Evolutionary conservation across 2,329 filamentous ascomycete genomes (phyloP).

Genomic region (Fusarium multiceps): DNA sequence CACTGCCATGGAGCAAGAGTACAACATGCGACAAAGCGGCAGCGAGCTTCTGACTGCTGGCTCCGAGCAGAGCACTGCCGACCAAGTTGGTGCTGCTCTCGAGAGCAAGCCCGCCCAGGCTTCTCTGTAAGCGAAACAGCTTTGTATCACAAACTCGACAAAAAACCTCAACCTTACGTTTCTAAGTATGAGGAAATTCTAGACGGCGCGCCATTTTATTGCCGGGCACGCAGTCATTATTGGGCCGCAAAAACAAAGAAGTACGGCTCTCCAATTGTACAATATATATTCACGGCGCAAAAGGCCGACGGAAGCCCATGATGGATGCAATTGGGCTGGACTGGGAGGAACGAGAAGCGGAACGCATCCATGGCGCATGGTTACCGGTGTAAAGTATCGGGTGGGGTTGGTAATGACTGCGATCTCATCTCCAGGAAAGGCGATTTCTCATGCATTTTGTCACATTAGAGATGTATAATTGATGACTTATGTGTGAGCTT

Average conservation of each 20-base stretch:
- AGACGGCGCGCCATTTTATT: slow-evolving; percentile 35
- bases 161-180: slow-evolving; percentile 23
- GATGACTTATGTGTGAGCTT: slow-evolving; percentile 40
- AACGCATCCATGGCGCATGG: slow-evolving; percentile 36
- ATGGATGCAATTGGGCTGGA: slow-evolving; percentile 40
- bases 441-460: slow-evolving; percentile 46
- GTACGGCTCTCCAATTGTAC: slow-evolving; percentile 43
- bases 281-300: slow-evolving; percentile 46
- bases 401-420: slow-evolving; percentile 42
- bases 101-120: slow-evolving; percentile 60
- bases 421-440: slow-evolving; percentile 48
- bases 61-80: slow-evolving; percentile 57
- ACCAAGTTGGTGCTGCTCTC: slow-evolving; percentile 63
- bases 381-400: slow-evolving; percentile 46
- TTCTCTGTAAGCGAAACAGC: slow-evolving; percentile 57
- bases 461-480: slow-evolving; percentile 41
- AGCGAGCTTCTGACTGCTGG: slow-evolving; percentile 73
- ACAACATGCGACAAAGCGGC: slow-evolving; percentile 92
- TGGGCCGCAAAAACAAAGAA: slow-evolving; percentile 25
- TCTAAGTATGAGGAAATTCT: slow-evolving; percentile 28
- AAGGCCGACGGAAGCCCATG: slow-evolving; percentile 37
- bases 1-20: slow-evolving; percentile 97
- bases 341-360: slow-evolving; percentile 30
- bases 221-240: slow-evolving; percentile 32
- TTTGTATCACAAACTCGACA: slow-evolving; percentile 10